Percentiles rank a stretch among this genome's conserved stretches.
phyloP scores from a whole-genome alignment of 208 protist genomes.

The Trypanosoma caninum region DNA sequence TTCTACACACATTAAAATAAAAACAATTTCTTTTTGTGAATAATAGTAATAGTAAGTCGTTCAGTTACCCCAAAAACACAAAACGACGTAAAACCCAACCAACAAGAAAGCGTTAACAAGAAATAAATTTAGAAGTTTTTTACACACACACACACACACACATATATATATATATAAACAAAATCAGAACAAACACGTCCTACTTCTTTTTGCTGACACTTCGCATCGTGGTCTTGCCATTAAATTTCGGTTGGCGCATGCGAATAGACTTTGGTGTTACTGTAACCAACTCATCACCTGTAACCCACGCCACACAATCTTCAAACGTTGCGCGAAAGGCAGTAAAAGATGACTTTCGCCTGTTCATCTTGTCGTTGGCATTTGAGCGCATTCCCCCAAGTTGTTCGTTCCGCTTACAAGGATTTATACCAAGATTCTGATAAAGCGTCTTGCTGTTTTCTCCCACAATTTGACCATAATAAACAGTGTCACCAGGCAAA shows the following conservation, averaged over 20 bases:
- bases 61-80: too few species aligned
- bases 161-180: too few species aligned
- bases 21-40: too few species aligned
- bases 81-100: too few species aligned
- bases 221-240: slow-evolving; percentile 87
- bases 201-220: slow-evolving; percentile 51
- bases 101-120: too few species aligned
- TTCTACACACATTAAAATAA: too few species aligned
- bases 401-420: slow-evolving; percentile 91
- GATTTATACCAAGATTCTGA: slow-evolving; percentile 89
- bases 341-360: slow-evolving; percentile 55
- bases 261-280: slow-evolving; percentile 91
- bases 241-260: slow-evolving; percentile 89
- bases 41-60: too few species aligned
- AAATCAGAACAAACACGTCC: background rate
- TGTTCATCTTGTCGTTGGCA: slow-evolving; percentile 84
- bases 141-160: too few species aligned
- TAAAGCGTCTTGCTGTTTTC: slow-evolving; percentile 85
- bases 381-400: slow-evolving; percentile 87
- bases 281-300: slow-evolving; percentile 87
- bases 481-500: slow-evolving; percentile 74
- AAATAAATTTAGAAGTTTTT: too few species aligned
- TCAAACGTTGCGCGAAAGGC: slow-evolving; percentile 72
- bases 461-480: slow-evolving; percentile 90
- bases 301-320: slow-evolving; percentile 87